Percentiles rank a stretch among this genome's conserved stretches.
phyloP scores from a whole-genome alignment of 1,284 basidiomycete genomes.

The Heterobasidion annosum region DNA sequence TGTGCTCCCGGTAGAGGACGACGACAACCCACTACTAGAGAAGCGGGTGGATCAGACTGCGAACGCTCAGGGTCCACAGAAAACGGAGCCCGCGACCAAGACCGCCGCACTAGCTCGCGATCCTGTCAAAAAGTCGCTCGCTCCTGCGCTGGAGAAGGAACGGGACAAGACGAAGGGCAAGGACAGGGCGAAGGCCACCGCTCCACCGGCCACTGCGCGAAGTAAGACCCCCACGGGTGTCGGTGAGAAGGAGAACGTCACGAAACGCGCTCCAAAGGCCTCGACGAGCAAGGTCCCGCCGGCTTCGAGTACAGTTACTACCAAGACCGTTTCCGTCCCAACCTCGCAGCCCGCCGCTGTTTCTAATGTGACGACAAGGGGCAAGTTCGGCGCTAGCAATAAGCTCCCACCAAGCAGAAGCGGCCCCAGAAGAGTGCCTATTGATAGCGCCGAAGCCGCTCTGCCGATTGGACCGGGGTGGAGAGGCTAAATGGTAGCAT shows the following conservation, averaged over 20 bases:
- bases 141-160: conserved; percentile 6
- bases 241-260: conserved; percentile 12
- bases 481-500: background rate
- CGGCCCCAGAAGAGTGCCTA: conserved; percentile 46
- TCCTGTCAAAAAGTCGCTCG: background rate
- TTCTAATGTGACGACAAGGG: conserved; percentile 3
- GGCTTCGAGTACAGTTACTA: background rate
- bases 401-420: conserved; percentile 22
- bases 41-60: background rate
- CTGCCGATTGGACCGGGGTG: background rate
- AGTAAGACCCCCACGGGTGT: background rate
- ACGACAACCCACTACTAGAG: conserved; percentile 13
- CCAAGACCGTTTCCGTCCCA: background rate
- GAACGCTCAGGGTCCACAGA: background rate
- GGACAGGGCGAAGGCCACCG: background rate
- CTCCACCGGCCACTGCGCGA: background rate
- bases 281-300: conserved; percentile 4
- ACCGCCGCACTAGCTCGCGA: background rate
- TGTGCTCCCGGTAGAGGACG: conserved; percentile 7
- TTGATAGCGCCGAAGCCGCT: conserved; percentile 50
- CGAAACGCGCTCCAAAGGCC: conserved; percentile 5
- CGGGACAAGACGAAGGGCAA: background rate
- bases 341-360: background rate
- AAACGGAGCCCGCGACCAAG: conserved; percentile 1
- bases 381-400: conserved; percentile 5